Base-by-base conservation (phyloP, 1,139 yeast species). In the Torulaspora pretoriensis region DNA sequence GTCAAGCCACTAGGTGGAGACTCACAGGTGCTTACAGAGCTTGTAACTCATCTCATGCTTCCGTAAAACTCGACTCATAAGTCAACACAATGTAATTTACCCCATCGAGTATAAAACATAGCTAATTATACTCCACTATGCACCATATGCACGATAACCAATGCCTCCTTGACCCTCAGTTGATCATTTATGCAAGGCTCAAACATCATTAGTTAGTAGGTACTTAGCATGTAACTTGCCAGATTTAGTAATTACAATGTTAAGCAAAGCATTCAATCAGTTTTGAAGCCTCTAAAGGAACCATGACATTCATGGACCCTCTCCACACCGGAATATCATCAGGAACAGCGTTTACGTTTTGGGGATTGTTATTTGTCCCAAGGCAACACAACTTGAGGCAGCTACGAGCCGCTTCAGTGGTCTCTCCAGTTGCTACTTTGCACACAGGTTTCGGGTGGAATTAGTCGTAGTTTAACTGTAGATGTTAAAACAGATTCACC, bases 201-300 rank as follows among this genome's bases (percentile, higher is more conserved):
- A 14, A 14, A 29, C 31, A 23, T 17, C 23, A 8, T 19, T 12
- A 12, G 12, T 25, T 13, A 34, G 34, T 4, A 33, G 34, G 38
- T 33, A 16, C 14, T 22, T 22, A 30, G 19, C 40, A 38, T 44
- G 48, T 45, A 45, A 47, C 22, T 47, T 42, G 24, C 49, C 46
- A 13, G 25, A 38, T 41, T 33, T n/a, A 44, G 47, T 38, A 43
- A 43, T 43, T 35, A 36, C 47, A 46, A 38, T 49, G 43, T 14
- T 14, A 5, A 35, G 19, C 12, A 30, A 10, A 8, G n/a, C 29
- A 10, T n/a, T 8, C 5, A 2, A 8, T 25, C 13, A 14, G 13
- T 8, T 24, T 40, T 27, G 39, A 27, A 8, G 30, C 29, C 44
- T 42, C 41, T 27, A 42, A 37, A 38, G n/a, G 22, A 27, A 10